Evolutionary conservation across 768 basidiomycete genomes (phyloP), one percentile per base, ranked within the genome.

Genomic region (Agrocybe chaxingu): DNA sequence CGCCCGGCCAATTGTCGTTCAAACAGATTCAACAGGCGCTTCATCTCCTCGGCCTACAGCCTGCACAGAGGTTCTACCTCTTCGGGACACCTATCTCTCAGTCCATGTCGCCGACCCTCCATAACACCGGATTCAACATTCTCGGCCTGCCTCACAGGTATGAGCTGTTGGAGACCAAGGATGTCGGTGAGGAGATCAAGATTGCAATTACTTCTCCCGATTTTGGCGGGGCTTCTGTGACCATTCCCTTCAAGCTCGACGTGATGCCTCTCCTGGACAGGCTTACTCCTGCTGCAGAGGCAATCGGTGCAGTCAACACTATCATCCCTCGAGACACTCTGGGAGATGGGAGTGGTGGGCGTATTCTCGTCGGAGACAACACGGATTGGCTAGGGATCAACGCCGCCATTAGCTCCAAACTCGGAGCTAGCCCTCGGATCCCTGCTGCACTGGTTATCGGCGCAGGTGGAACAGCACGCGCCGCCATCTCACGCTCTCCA

Each of bases 201-300:
- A 68, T 76, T 2, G 75, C 83, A 2, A 74, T 98, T 13, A 66
- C 73, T 1, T 71, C 79, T 3, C 77, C 81, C 1, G 81, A 84
- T 41, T 98, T 98, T 64, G 96, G 97, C 7, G 97, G 97, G 0
- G 97, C 94, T 11, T 92, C 90, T 4, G 93, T 98, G 24, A 99
- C 97, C 13, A 98, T 98, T 56, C 97, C 97, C 1, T 85, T 87
- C 76, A 99, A 99, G 69, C 73, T 96, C 35, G 89, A 92, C 53
- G 76, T 98, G 55, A 92, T 98, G 42, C 82, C 88, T 1, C 72
- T 89, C 4, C 79, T 99, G 45, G 89, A 95, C 61, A 70, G 72
- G 47, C 68, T 98, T 37, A 89, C 94, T 0, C 81, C 84, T 0
- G 85, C 92, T 16, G 97, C 94, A 1, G 72, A 82, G 57, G 73